Conservation (phyloP, 768 basidiomycete genomes). For the Pulveroboletus sp. region DNA sequence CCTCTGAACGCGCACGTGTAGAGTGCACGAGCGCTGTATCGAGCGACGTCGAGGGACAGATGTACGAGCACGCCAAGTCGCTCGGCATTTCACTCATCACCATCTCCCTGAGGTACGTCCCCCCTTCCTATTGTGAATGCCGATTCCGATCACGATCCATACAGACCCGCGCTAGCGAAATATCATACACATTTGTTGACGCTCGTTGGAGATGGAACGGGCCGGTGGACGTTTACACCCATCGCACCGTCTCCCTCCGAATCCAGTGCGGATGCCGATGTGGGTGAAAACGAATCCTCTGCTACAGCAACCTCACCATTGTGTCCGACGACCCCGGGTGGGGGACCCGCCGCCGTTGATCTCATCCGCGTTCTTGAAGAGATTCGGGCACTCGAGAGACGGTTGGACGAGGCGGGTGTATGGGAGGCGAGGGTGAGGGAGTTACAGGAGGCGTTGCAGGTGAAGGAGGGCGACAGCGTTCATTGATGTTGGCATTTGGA, state of each 20-base stretch:
- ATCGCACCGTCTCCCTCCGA: slow-evolving; percentile 31
- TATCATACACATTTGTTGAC: slow-evolving; percentile 89
- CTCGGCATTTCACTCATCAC: slow-evolving; percentile 91
- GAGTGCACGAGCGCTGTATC: slow-evolving; percentile 97
- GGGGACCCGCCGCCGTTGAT: slow-evolving; percentile 9
- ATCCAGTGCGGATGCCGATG: not conserved
- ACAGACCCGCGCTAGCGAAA: slow-evolving; percentile 78
- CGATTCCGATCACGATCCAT: too few relatives aligned
- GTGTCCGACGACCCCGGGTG: not conserved
- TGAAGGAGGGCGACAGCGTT: not conserved
- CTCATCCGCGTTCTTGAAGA: slow-evolving; percentile 28
- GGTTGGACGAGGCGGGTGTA: slow-evolving; percentile 20
- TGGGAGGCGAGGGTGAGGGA: slow-evolving; percentile 29
- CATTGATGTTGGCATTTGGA: too few relatives aligned
- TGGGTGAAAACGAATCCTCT: not conserved
- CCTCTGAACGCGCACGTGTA: slow-evolving; percentile 23
- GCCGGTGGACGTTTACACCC: slow-evolving; percentile 66
- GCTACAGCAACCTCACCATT: not conserved
- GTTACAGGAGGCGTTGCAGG: slow-evolving; percentile 25
- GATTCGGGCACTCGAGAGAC: slow-evolving; percentile 22
- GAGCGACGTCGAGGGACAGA: slow-evolving; percentile 91
- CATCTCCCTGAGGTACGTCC: slow-evolving; percentile 74
- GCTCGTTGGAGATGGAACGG: slow-evolving; percentile 67
- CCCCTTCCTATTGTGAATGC: too few relatives aligned
- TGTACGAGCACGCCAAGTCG: slow-evolving; percentile 92